Percentiles rank a stretch among this genome's conserved stretches.
Evolutionary conservation across 2,329 filamentous ascomycete species (phyloP).

Genomic region (Botryotinia globosa): DNA sequence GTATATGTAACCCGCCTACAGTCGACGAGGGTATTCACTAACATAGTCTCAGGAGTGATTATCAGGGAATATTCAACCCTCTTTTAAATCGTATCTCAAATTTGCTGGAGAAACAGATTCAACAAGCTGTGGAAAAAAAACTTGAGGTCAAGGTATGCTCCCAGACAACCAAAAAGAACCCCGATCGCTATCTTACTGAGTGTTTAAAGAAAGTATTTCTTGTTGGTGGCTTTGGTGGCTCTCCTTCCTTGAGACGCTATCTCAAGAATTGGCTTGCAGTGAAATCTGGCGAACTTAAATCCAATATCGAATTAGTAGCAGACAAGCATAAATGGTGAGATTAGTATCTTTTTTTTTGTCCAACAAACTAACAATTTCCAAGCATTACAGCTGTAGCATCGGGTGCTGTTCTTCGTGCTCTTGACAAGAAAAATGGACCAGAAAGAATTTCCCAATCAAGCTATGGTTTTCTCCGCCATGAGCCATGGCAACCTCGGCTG

Average conservation of each 20-base stretch:
- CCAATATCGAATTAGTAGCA: constrained; percentile 19
- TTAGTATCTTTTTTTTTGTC: background rate
- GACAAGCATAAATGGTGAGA: constrained; percentile 20
- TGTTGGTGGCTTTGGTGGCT: constrained; percentile 31
- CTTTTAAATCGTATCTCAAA: constrained; percentile 20
- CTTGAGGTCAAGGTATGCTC: constrained; percentile 23
- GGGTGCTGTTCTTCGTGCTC: constrained; percentile 26
- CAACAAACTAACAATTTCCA: background rate
- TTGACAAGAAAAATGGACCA: constrained; percentile 28
- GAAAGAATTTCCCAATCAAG: constrained; percentile 22
- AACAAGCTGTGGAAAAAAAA: constrained; percentile 12
- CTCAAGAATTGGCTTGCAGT: constrained; percentile 20
- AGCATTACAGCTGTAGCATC: constrained; percentile 28
- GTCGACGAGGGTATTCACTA: background rate
- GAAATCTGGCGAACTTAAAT: background rate
- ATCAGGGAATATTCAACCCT: constrained; percentile 24
- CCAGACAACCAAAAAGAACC: background rate
- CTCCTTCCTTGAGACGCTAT: constrained; percentile 26
- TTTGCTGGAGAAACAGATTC: constrained; percentile 23
- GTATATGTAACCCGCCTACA: constrained; percentile 1
- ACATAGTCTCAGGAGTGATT: constrained; percentile 22
- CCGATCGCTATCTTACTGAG: background rate
- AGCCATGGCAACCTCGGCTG: constrained; percentile 19
- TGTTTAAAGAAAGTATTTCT: constrained; percentile 29
- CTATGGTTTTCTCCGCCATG: constrained; percentile 25